Base-by-base conservation (phyloP, 2,329 filamentous ascomycete species). In the Aschersonia sp. region DNA sequence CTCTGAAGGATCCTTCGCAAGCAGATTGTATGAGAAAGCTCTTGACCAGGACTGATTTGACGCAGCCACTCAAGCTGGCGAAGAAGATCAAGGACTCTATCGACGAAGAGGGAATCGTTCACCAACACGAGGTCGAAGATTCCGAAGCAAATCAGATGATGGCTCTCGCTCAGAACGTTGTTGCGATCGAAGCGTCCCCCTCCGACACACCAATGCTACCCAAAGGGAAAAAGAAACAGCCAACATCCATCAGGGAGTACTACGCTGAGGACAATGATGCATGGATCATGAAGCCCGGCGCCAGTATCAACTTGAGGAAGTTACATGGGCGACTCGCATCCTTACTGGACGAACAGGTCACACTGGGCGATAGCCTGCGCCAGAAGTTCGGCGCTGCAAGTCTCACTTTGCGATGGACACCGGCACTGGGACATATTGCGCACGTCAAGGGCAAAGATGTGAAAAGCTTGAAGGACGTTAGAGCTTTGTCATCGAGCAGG, bases 81-180 rank as follows among this genome's bases (percentile, higher is more conserved):
- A 65, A 70, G 29, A 76, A 74, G 29, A 95, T 98, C 49, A 67
- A 76, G 45, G 70, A 76, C 3, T 82, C 90, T 4, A 94, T 98
- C 49, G 92, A 98, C 57, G 92, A 97, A 65, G 89, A 95, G 52
- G 87, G 88, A 0, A 69, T 97, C n/a, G 72, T 81, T 12, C 79
- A 86, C 54, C 82, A 86, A 56, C 89, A 95, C 56, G 77, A 83
- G 37, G 73, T 83, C 1, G 81, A 92, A 54, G 81, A 90, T 51
- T 79, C 75, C 46, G 79, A 86, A 52, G 79, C 81, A 0, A 77
- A 73, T 22, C 77, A 83, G 50, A 79, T 92, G 56, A 76, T 85
- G 30, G 76, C 77, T 1, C 69, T 94, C 44, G 87, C 87, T 5
- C 77, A 88, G 59, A 75, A 83, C 48, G 76, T 90, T 9, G 71